Evolutionary conservation across 305 asterid genomes (phyloP), one percentile per base, ranked within the genome.

Genomic region (Stenogyne calaminthoides): DNA sequence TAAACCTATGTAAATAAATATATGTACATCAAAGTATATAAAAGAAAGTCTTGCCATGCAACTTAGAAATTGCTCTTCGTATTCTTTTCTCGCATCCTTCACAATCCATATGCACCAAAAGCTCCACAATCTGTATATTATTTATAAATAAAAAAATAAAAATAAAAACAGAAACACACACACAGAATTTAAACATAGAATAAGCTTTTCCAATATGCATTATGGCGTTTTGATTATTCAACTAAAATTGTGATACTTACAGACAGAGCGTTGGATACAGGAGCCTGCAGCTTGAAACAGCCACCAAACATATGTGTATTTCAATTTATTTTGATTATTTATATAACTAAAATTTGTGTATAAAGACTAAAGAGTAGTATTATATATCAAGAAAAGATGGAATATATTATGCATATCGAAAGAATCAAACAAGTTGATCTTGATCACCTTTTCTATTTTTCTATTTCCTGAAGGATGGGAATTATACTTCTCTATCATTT

Each of bases 81-180:
- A 81, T 73, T 75, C 84, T 74, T 78, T 78, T 83, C 80, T 83
- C 84, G 40, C 92, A 87, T 61, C 92, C 89, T 71, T 80, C 84
- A 63, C 92, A 87, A 69, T 87, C 88, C 89, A 85, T 85, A 70
- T 70, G 87, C 64, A 87, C 89, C 77, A 71, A 66, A 37, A 87
- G 85, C 85, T 84, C 92, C 80, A 84, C 89, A 29, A 79, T 82
- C 89, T 86, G 59, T 54, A 22, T 64, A 61, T 49, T 49, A n/a
- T 27, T 44, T 10, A 16, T 10, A 32, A 52, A 18, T 6, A 16
- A 2, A n/a, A 36, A 55, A 32, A 29, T 1, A 29, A 32, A 5
- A 32, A 19, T 0, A 15, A 37, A 64, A 0, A 44, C 6, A 11
- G 0, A 46, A 14, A 46, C 54, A 34, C 0, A 34, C 34, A 22